A percentile compares a stretch with the other conserved stretches of the same genome.
Evolutionary conservation across 2,329 filamentous ascomycete genomes (phyloP).

Genomic region (Eurotiales sp.): DNA sequence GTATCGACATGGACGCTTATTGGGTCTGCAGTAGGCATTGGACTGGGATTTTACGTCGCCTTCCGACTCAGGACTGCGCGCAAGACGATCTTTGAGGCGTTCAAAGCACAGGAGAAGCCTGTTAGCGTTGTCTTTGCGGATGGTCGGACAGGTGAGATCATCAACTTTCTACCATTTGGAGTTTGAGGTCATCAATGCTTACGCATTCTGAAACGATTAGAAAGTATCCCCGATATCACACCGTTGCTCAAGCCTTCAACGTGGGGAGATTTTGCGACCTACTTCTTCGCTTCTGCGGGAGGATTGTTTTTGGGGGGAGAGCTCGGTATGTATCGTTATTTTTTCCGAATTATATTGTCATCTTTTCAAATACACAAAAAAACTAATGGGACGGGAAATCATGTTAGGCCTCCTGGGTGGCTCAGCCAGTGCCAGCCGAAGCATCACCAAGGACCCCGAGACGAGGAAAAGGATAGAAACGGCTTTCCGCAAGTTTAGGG

Average conservation of each 20-base stretch:
- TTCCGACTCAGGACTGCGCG: slow-evolving; percentile 55
- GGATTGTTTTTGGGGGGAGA: slow-evolving; percentile 64
- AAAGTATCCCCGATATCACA: slow-evolving; percentile 60
- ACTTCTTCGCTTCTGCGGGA: slow-evolving; percentile 59
- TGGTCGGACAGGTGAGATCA: slow-evolving; percentile 52
- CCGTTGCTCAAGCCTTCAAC: slow-evolving; percentile 54
- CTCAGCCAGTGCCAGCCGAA: slow-evolving; percentile 50
- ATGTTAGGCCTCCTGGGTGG: slow-evolving; percentile 54
- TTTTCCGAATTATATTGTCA: too few species aligned
- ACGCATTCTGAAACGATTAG: slow-evolving; percentile 30
- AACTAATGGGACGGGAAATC: not conserved
- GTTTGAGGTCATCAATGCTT: slow-evolving; percentile 1
- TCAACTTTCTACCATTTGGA: not conserved
- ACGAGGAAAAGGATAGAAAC: slow-evolving; percentile 56
- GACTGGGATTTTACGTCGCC: slow-evolving; percentile 56
- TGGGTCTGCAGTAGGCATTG: slow-evolving; percentile 59
- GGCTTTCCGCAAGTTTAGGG: slow-evolving; percentile 60
- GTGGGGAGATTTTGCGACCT: slow-evolving; percentile 59
- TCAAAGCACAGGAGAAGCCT: slow-evolving; percentile 60
- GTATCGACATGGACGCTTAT: slow-evolving; percentile 54
- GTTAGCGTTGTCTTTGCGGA: slow-evolving; percentile 59
- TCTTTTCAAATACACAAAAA: not conserved
- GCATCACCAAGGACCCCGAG: slow-evolving; percentile 53
- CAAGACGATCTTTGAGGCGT: slow-evolving; percentile 57
- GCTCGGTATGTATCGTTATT: slow-evolving; percentile 26